These are phyloP conservation scores for Phytophthora constricta DNA, from an alignment of 352 stramenopile genomes.

Conservation along the genomic window DNA sequence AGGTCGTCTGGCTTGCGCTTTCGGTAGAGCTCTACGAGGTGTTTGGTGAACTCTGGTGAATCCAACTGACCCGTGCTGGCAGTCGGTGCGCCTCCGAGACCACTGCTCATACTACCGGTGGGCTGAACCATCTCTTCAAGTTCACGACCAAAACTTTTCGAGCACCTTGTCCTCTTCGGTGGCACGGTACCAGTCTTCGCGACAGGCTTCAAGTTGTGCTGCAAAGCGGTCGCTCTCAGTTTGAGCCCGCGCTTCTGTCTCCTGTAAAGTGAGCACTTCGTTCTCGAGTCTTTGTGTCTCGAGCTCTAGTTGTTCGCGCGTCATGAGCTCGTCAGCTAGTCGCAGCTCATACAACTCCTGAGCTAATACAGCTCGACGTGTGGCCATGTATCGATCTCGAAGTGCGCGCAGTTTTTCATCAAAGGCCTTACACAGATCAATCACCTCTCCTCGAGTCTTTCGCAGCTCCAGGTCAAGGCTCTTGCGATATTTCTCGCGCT, in stretches of 20 bases:
- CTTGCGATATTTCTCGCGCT: conserved; percentile 93
- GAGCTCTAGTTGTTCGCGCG: conserved; percentile 54
- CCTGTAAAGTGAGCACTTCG: conserved; percentile 28
- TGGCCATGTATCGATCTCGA: conserved; percentile 59
- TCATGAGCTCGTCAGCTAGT: conserved; percentile 60
- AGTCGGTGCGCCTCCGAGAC: conserved; percentile 22
- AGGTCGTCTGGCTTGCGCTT: conserved; percentile 72
- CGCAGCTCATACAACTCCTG: conserved; percentile 81
- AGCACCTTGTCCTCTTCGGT: conserved; percentile 74
- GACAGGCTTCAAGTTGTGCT: conserved; percentile 54
- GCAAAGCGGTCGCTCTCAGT: conserved; percentile 60
- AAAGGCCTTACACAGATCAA: conserved; percentile 81
- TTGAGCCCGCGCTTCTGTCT: conserved; percentile 32
- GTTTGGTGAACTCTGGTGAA: conserved; percentile 69
- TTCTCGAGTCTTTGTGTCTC: conserved; percentile 36
- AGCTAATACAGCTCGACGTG: conserved; percentile 54
- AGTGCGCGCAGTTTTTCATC: conserved; percentile 84
- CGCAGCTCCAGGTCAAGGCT: conserved; percentile 90
- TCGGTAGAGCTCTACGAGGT: conserved; percentile 79
- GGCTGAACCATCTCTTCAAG: conserved; percentile 74
- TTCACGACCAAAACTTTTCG: conserved; percentile 71
- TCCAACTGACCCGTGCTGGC: conserved; percentile 31
- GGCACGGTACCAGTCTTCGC: conserved; percentile 69
- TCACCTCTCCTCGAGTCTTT: conserved; percentile 83
- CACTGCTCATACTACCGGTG: conserved; percentile 1